Evolutionary conservation across 176 grass and related monocot genomes (phyloP).

Genomic region (Thalia dealbata): DNA sequence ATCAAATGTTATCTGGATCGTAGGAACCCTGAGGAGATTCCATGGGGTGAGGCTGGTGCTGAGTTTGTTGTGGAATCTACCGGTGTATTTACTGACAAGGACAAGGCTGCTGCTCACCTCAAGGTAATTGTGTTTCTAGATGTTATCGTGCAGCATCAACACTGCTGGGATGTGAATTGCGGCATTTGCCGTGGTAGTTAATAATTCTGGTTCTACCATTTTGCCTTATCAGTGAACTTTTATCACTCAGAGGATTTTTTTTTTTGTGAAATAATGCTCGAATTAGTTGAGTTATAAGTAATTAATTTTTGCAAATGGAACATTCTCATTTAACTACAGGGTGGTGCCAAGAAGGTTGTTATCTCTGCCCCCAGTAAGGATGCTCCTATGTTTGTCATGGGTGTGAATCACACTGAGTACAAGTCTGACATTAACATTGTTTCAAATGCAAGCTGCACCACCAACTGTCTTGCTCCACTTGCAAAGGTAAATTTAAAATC

Average conservation of each 20-base stretch:
- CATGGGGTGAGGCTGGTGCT: slow-evolving; percentile 53
- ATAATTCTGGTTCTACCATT: background rate
- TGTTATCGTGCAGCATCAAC: background rate
- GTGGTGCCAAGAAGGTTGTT: slow-evolving; percentile 61
- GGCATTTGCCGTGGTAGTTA: background rate
- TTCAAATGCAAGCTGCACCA: slow-evolving; percentile 57
- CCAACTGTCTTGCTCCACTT: slow-evolving; percentile 64
- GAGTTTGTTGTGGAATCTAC: slow-evolving; percentile 51
- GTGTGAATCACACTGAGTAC: slow-evolving; percentile 55
- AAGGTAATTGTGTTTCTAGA: slow-evolving; percentile 20
- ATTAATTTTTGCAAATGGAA: background rate
- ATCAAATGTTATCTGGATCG: background rate
- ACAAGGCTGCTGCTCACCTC: slow-evolving; percentile 61
- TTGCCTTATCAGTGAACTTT: background rate
- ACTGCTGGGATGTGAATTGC: too few relatives aligned
- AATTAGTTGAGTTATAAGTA: background rate
- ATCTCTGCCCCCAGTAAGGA: slow-evolving; percentile 70
- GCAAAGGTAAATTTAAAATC: slow-evolving; percentile 33
- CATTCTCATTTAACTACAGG: slow-evolving; percentile 18
- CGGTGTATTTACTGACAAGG: slow-evolving; percentile 60
- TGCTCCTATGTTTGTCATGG: slow-evolving; percentile 58
- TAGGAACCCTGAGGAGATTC: slow-evolving; percentile 65
- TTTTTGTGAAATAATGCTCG: background rate
- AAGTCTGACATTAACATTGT: slow-evolving; percentile 40
- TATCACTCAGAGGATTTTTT: background rate